Conservation (phyloP, 2,329 filamentous ascomycete genomes). For the Aschersonia sp. region DNA sequence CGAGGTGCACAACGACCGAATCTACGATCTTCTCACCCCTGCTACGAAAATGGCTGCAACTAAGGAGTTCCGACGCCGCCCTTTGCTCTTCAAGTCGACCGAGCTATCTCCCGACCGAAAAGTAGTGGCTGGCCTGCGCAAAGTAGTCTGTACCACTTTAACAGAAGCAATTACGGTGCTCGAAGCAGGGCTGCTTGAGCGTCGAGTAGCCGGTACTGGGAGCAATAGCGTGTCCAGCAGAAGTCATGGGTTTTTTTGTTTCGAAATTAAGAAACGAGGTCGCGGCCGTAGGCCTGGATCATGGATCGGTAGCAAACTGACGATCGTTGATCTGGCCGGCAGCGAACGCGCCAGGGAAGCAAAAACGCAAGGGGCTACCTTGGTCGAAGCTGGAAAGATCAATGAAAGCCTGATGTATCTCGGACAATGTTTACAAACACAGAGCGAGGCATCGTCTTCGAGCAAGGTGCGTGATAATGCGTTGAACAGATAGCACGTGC, state of each 20-base stretch:
- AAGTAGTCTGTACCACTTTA: slow-evolving; percentile 71
- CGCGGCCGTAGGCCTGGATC: slow-evolving; percentile 28
- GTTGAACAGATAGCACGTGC: not conserved
- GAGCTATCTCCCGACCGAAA: slow-evolving; percentile 84
- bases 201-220: slow-evolving; percentile 76
- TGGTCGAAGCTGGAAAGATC: slow-evolving; percentile 94
- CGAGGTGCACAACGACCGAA: slow-evolving; percentile 96
- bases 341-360: slow-evolving; percentile 88
- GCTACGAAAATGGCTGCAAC: slow-evolving; percentile 43
- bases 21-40: slow-evolving; percentile 77
- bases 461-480: slow-evolving; percentile 43
- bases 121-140: slow-evolving; percentile 79
- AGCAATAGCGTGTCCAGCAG: slow-evolving; percentile 87
- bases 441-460: slow-evolving; percentile 62
- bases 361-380: slow-evolving; percentile 82
- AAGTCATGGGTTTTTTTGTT: slow-evolving; percentile 90
- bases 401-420: slow-evolving; percentile 98
- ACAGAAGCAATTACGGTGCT: slow-evolving; percentile 80
- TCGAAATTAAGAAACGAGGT: slow-evolving; percentile 78
- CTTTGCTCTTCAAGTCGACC: slow-evolving; percentile 82
- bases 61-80: slow-evolving; percentile 61
- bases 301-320: slow-evolving; percentile 69
- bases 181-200: slow-evolving; percentile 76
- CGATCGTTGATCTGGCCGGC: slow-evolving; percentile 82
- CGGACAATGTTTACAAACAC: slow-evolving; percentile 91